phyloP scores from a whole-genome alignment of 2,329 filamentous ascomycete genomes.

The Diplodia mutila region DNA sequence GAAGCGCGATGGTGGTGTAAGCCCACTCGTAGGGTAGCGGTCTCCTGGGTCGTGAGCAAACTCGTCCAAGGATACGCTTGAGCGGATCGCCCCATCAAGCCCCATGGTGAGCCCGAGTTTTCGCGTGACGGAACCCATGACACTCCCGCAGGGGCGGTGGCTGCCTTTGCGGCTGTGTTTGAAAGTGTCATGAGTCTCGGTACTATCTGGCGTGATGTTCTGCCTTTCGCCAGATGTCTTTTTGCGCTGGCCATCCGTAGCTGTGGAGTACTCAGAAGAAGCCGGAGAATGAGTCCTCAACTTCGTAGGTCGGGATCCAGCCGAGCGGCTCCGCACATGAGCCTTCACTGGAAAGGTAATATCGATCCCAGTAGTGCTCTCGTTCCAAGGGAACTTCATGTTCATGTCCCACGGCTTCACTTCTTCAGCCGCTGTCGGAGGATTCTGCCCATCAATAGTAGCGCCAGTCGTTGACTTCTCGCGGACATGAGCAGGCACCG shows the following conservation, averaged over 20 bases:
- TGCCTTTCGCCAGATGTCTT: conserved; percentile 1
- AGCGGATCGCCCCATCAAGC: not conserved
- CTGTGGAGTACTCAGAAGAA: conserved; percentile 19
- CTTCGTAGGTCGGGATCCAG: conserved; percentile 15
- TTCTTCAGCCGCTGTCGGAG: not conserved
- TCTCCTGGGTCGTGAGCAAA: conserved; percentile 41
- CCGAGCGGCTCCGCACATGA: conserved; percentile 21
- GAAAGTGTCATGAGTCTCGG: conserved; percentile 26
- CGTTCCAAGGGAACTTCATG: conserved; percentile 30
- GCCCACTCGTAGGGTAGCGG: conserved; percentile 53
- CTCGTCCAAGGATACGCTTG: conserved; percentile 6
- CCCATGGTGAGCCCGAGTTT: conserved; percentile 26
- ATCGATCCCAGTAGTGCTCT: conserved; percentile 25
- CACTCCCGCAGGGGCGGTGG: conserved; percentile 24
- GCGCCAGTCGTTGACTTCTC: conserved; percentile 25
- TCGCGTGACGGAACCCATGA: conserved; percentile 28
- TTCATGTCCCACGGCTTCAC: conserved; percentile 29
- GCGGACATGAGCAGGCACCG: conserved; percentile 33
- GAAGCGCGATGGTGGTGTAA: conserved; percentile 47
- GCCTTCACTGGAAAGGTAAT: conserved; percentile 28
- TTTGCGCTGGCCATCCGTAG: not conserved
- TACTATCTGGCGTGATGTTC: conserved; percentile 6
- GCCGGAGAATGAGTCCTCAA: conserved; percentile 19
- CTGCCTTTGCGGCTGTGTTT: conserved; percentile 26
- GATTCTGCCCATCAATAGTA: not conserved